phyloP scores from a whole-genome alignment of 2,329 filamentous ascomycete species.

The Penicillium sp. region DNA sequence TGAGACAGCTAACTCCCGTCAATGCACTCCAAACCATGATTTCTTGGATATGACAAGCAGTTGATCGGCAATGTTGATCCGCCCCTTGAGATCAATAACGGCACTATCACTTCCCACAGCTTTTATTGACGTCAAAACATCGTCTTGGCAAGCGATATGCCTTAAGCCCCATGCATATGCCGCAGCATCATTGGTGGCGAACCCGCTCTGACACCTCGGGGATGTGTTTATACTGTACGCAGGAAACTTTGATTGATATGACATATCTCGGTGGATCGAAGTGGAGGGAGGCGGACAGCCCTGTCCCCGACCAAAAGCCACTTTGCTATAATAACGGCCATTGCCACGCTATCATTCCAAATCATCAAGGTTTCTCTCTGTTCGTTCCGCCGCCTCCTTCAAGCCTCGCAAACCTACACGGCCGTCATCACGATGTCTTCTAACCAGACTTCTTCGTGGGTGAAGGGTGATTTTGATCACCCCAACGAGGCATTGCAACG shows the following conservation, averaged over 20 bases:
- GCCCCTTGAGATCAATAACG: constrained; percentile 2
- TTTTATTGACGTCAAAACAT: constrained; percentile 8
- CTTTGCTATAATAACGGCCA: constrained; percentile 5
- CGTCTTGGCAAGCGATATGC: neutral
- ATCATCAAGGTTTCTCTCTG: constrained; percentile 18
- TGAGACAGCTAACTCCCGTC: constrained; percentile 1
- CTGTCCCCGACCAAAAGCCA: neutral
- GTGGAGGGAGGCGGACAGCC: neutral
- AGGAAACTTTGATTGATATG: constrained; percentile 9
- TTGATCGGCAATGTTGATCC: neutral
- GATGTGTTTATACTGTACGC: neutral
- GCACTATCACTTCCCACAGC: constrained; percentile 2
- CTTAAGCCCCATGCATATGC: neutral
- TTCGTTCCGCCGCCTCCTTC: constrained; percentile 9
- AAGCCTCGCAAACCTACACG: neutral
- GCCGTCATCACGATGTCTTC: constrained; percentile 20
- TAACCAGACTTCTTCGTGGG: constrained; percentile 10
- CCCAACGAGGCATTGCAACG: constrained; percentile 24
- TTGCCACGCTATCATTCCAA: constrained; percentile 23
- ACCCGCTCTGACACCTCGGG: neutral
- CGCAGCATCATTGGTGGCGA: constrained; percentile 5
- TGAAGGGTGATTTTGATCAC: constrained; percentile 26
- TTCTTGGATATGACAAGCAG: neutral
- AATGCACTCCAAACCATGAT: constrained; percentile 3
- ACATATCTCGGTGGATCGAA: constrained; percentile 8